A percentile compares a stretch with the other conserved stretches of the same genome.
Conservation (phyloP, 495 filamentous ascomycete species). For the Lasiosphaeria miniovina region DNA sequence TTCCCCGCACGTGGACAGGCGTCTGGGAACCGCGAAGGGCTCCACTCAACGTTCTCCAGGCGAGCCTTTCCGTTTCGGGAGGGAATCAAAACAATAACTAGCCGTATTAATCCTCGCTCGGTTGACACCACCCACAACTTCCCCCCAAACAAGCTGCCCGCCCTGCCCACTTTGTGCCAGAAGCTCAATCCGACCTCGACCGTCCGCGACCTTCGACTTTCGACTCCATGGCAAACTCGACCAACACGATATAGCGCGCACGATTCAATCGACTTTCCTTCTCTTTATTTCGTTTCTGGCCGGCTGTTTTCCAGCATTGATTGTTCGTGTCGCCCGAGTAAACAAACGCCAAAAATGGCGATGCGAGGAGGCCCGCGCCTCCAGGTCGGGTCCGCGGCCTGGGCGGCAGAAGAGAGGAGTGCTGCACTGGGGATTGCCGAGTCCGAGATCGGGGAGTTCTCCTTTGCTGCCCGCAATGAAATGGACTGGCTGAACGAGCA, state of each 20-base stretch:
- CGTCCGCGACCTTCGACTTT: slow-evolving; percentile 5
- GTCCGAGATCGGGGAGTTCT: slow-evolving; percentile 79
- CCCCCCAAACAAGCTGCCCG: slow-evolving; percentile 10
- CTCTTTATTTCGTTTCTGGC: background rate
- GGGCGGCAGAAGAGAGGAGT: slow-evolving; percentile 51
- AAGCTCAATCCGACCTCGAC: slow-evolving; percentile 3
- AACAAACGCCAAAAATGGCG: slow-evolving; percentile 43
- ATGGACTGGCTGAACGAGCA: slow-evolving; percentile 96
- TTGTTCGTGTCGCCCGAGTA: slow-evolving; percentile 1
- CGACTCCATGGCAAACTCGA: slow-evolving; percentile 8
- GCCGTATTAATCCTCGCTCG: slow-evolving; percentile 14
- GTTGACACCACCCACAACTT: slow-evolving; percentile 28
- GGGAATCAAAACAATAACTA: slow-evolving; percentile 34
- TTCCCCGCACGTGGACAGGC: slow-evolving; percentile 30
- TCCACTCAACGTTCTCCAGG: slow-evolving; percentile 19
- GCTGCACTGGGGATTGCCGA: slow-evolving; percentile 49
- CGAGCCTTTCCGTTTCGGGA: slow-evolving; percentile 29
- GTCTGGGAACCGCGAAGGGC: slow-evolving; percentile 13
- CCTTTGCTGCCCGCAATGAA: slow-evolving; percentile 84
- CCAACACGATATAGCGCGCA: slow-evolving; percentile 2
- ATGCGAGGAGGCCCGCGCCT: slow-evolving; percentile 50
- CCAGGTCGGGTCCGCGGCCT: slow-evolving; percentile 53
- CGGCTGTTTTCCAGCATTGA: background rate
- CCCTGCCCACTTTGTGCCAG: slow-evolving; percentile 15
- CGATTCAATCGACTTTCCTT: background rate